These are phyloP conservation scores for Pyrenophora graminea DNA, from an alignment of 2,329 filamentous ascomycete genomes.

Conservation along the genomic window DNA sequence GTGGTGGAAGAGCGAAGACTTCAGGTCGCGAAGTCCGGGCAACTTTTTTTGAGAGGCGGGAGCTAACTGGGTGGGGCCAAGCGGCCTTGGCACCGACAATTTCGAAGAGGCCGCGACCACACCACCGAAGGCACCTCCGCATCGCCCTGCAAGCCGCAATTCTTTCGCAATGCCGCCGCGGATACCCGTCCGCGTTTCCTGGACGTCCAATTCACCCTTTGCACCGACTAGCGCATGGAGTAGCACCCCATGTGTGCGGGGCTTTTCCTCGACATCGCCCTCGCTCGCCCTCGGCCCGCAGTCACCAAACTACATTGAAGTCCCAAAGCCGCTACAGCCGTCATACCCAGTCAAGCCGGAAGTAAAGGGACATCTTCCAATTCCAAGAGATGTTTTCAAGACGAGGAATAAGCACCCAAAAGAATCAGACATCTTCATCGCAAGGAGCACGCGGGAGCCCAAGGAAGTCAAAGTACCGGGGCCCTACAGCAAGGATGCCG, in stretches of 20 bases:
- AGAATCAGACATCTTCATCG: constrained; percentile 63
- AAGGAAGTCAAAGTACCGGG: constrained; percentile 41
- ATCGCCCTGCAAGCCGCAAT: constrained; percentile 1
- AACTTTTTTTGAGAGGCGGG: constrained; percentile 28
- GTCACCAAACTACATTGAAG: constrained; percentile 82
- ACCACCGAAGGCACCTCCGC: constrained; percentile 20
- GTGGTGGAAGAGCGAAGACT: constrained; percentile 19
- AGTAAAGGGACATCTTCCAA: constrained; percentile 78
- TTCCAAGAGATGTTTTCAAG: constrained; percentile 78
- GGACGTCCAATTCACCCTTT: constrained; percentile 22
- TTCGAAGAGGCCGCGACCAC: constrained; percentile 22
- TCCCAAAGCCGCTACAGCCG: constrained; percentile 77
- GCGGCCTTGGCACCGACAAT: constrained; percentile 32
- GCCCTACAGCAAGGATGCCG: constrained; percentile 49
- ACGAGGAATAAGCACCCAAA: constrained; percentile 54
- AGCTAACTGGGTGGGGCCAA: constrained; percentile 15
- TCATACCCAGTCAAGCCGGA: constrained; percentile 54
- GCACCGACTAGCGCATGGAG: constrained; percentile 21
- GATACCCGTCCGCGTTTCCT: constrained; percentile 46
- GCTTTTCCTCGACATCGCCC: constrained; percentile 55
- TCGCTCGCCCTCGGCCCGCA: constrained; percentile 70
- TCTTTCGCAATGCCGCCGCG: constrained; percentile 48
- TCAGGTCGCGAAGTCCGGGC: constrained; percentile 12
- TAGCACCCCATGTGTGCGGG: constrained; percentile 17
- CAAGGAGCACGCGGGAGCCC: constrained; percentile 62